Evolutionary conservation across 1,284 basidiomycete species (phyloP).

Genomic region (Trametes pubescens): DNA sequence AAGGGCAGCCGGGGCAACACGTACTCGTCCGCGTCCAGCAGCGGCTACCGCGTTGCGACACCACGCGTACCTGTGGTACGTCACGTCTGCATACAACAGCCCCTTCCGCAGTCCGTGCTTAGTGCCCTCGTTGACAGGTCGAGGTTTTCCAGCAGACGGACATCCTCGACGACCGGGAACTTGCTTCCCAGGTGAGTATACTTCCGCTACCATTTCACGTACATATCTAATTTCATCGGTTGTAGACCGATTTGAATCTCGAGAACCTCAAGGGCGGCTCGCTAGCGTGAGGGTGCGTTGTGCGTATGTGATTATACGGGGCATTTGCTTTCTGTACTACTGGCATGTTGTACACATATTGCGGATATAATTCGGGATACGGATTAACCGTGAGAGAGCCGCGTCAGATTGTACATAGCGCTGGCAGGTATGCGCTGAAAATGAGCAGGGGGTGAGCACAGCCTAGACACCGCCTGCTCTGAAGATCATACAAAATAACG

Average conservation of each 20-base stretch:
- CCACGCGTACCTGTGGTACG: slow-evolving; percentile 25
- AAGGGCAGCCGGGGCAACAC: slow-evolving; percentile 4
- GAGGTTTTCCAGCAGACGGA: slow-evolving; percentile 22
- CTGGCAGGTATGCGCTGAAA: no score
- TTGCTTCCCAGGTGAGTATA: background rate
- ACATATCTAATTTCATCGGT: background rate
- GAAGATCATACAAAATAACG: background rate
- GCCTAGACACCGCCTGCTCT: no score
- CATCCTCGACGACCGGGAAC: slow-evolving; percentile 15
- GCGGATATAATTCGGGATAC: background rate
- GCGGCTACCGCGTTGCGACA: slow-evolving; percentile 9
- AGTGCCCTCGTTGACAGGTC: background rate
- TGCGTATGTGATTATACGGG: background rate
- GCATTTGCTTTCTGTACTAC: background rate
- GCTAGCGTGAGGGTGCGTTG: slow-evolving; percentile 5
- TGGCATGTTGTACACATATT: background rate
- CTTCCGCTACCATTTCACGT: background rate
- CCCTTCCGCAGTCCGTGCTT: background rate
- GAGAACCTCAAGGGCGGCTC: slow-evolving; percentile 16
- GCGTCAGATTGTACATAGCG: no score
- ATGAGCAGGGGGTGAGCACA: no score
- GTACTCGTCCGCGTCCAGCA: slow-evolving; percentile 10
- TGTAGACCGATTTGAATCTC: slow-evolving; percentile 6
- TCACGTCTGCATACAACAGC: background rate
- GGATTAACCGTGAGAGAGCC: no score